Evolutionary conservation across 495 filamentous ascomycete genomes (phyloP).

Genomic region (Talaromyces nanjingensis): DNA sequence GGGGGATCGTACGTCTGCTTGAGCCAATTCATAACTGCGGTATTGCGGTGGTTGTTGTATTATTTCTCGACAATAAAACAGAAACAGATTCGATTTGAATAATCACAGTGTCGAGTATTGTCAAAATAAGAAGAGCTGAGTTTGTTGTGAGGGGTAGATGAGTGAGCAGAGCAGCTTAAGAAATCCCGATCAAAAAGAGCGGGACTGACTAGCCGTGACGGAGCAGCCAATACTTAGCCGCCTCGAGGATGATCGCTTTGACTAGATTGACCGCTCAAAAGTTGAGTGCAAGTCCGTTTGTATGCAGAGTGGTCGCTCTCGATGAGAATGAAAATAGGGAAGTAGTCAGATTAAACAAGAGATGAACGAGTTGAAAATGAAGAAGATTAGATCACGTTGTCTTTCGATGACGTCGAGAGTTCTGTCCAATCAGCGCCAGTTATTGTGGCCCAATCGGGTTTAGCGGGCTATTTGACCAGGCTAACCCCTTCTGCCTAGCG

Average conservation of each 20-base stretch:
- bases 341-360: neutral
- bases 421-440: neutral
- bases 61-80: neutral
- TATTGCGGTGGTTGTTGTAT: neutral
- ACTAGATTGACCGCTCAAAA: neutral
- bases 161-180: neutral
- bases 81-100: neutral
- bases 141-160: neutral
- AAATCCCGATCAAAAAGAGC: slow-evolving; percentile 3
- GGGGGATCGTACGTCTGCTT: slow-evolving; percentile 56
- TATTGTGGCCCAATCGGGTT: neutral
- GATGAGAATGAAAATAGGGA: neutral
- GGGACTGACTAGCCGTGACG: slow-evolving; percentile 2
- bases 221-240: neutral
- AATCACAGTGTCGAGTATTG: neutral
- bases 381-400: neutral
- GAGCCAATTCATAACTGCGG: slow-evolving; percentile 57
- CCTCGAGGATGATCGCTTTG: neutral
- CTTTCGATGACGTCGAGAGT: slow-evolving; percentile 4
- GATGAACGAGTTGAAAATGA: neutral
- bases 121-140: neutral
- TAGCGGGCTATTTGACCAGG: neutral
- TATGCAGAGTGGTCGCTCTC: neutral
- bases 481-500: too few species aligned
- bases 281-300: neutral